Evolutionary conservation across 257 asterid species (phyloP).

Genomic region (Marsdenia floribunda): DNA sequence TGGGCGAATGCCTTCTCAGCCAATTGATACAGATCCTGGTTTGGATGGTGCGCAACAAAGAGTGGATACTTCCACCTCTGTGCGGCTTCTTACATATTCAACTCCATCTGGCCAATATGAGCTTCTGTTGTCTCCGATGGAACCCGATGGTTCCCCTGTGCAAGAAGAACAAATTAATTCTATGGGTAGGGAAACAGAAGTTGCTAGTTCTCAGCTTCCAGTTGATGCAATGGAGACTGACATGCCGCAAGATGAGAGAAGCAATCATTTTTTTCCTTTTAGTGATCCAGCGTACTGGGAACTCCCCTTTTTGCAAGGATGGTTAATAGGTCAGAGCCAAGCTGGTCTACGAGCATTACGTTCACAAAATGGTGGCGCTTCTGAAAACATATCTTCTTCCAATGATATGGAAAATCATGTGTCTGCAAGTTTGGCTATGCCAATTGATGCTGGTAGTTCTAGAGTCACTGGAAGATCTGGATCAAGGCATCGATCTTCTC

Average conservation of each 20-base stretch:
- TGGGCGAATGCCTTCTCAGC: constrained; percentile 38
- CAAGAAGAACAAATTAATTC: constrained; percentile 54
- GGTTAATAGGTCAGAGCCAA: constrained; percentile 97
- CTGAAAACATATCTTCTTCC: constrained; percentile 33
- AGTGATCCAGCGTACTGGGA: constrained; percentile 93
- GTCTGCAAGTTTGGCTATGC: constrained; percentile 36
- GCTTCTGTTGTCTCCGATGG: constrained; percentile 73
- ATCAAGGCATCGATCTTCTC: constrained; percentile 61
- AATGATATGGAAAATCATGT: constrained; percentile 42
- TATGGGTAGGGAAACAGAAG: constrained; percentile 37
- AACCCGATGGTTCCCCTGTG: constrained; percentile 41
- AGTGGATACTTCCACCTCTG: constrained; percentile 62
- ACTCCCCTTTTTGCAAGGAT: constrained; percentile 89
- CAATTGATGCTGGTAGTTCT: constrained; percentile 39
- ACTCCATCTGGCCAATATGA: constrained; percentile 96
- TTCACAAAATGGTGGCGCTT: constrained; percentile 45
- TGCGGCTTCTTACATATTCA: constrained; percentile 77
- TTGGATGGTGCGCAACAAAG: constrained; percentile 48
- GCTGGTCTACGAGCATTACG: constrained; percentile 62
- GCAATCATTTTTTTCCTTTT: constrained; percentile 66
- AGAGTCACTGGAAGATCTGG: constrained; percentile 65
- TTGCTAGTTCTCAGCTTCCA: constrained; percentile 40
- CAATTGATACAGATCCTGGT: constrained; percentile 36
- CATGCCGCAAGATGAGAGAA: constrained; percentile 51
- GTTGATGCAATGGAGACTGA: constrained; percentile 72